Conservation (phyloP, 768 basidiomycete species). For the Sarcodon aspratus region DNA sequence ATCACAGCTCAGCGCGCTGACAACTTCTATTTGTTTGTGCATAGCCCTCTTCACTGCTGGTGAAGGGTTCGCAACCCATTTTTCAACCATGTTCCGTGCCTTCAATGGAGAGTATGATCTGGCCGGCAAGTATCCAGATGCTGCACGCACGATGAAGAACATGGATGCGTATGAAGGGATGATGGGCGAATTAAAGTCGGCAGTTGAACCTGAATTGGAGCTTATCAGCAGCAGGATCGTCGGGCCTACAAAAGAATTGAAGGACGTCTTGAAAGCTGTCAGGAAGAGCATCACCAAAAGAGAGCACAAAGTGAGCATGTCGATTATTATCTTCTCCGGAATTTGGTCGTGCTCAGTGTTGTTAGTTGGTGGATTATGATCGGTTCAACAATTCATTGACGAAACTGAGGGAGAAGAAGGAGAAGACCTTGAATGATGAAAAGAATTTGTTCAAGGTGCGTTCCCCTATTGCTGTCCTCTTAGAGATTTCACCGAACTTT, state of each 20-base stretch:
- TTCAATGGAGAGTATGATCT: conserved; percentile 71
- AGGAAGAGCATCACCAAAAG: conserved; percentile 93
- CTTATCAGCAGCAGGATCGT: conserved; percentile 82
- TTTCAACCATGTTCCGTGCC: conserved; percentile 51
- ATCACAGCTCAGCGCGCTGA: neutral
- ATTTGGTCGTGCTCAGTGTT: neutral
- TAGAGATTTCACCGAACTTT: conserved; percentile 11
- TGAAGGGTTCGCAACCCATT: conserved; percentile 52
- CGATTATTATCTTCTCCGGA: neutral
- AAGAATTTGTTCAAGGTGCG: conserved; percentile 91
- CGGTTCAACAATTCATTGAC: conserved; percentile 92
- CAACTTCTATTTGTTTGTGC: neutral
- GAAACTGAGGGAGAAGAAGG: conserved; percentile 96
- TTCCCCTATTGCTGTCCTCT: conserved; percentile 1
- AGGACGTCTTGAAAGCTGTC: conserved; percentile 76
- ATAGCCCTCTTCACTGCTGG: conserved; percentile 59
- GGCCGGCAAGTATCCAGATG: conserved; percentile 65
- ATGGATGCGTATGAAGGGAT: conserved; percentile 59
- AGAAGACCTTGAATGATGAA: conserved; percentile 91
- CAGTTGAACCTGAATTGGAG: conserved; percentile 84
- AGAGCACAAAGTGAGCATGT: conserved; percentile 73
- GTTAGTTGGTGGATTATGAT: conserved; percentile 83
- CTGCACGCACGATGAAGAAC: conserved; percentile 67
- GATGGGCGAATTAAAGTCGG: conserved; percentile 74
- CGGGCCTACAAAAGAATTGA: conserved; percentile 83